Conservation (phyloP, 2,329 filamentous ascomycete genomes). For the Aspergillus uvarum region DNA sequence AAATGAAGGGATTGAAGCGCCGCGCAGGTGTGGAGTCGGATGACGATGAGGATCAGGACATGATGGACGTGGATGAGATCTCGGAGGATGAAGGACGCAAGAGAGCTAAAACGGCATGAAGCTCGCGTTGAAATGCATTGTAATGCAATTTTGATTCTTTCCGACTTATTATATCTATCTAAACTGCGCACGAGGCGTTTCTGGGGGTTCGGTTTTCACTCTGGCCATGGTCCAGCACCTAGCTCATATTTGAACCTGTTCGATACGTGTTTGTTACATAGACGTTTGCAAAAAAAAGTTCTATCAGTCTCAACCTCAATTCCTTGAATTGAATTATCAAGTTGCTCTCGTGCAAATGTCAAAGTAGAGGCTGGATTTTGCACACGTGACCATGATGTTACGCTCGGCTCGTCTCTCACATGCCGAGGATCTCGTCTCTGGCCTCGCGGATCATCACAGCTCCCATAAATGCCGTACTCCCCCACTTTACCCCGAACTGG, state of each 20-base stretch:
- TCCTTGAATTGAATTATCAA: background rate
- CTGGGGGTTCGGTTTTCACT: conserved; percentile 17
- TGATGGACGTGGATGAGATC: conserved; percentile 47
- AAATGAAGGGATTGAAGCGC: conserved; percentile 98
- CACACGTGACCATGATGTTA: conserved; percentile 39
- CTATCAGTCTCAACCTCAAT: background rate
- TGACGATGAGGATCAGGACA: conserved; percentile 53
- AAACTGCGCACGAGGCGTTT: conserved; percentile 19
- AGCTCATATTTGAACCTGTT: conserved; percentile 1
- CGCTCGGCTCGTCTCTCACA: conserved; percentile 35
- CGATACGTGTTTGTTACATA: conserved; percentile 1
- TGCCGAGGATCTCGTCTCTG: conserved; percentile 39
- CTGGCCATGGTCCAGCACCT: conserved; percentile 12
- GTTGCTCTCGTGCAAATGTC: background rate
- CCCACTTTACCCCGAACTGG: conserved; percentile 19
- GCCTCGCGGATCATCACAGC: conserved; percentile 25
- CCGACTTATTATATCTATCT: conserved; percentile 20
- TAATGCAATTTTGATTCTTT: conserved; percentile 27
- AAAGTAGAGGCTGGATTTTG: background rate
- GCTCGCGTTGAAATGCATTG: conserved; percentile 18
- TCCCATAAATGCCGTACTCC: conserved; percentile 29
- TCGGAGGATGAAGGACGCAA: conserved; percentile 39
- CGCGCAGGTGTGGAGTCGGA: conserved; percentile 63
- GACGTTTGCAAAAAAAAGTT: conserved; percentile 1
- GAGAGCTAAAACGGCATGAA: conserved; percentile 33